Base-by-base conservation (phyloP, 164 flowering plant species). In the Kalanchoe fedtschenkoi region DNA sequence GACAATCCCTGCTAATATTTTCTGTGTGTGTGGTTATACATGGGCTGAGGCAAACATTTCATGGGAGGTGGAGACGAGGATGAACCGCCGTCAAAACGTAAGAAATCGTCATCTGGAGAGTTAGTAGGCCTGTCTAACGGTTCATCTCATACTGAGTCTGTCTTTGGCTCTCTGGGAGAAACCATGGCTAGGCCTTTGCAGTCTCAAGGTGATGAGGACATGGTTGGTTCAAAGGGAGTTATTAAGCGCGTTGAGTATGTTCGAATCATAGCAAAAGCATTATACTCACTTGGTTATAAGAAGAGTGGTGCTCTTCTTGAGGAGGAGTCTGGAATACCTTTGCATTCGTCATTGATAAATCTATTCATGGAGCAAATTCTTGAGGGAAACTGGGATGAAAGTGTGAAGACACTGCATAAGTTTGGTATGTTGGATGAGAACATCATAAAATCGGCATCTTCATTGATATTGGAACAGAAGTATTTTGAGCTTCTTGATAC, bases 21-120 rank as follows among this genome's bases (percentile, higher is more conserved):
- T 57, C 35, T 7, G 4, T 29, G 17, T 42, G 37, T 26, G 21
- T 57, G 17, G 60, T 57, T 29, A 16, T 84, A 77, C 75, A 88
- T 91, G 97, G 97, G 93, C 84, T 88, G 84, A 87, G 65, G 70
- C 74, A 64, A 64, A 72, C 85, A 80, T 87, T 89, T 89, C 91
- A 91, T 91, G 97, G 95, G 95, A 85, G 91, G 82, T 79, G 75
- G 77, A 72, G 95, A 81, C 71, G 92, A 87, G 63, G 77, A 72
- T 74, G 90, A 84, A 79, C 96, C 92, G 76, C 86, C 89, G 57
- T 72, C 76, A 46, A 91, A 91, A 74, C 96, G 96, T 57, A 70
- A 79, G 70, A 91, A 86, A 80, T 66, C 75, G 29, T 72, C 90
- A 39, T 70, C 78, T 46, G 75, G 64, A 69, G 75, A 71, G 47